Evolutionary conservation across 768 basidiomycete species (phyloP).

Genomic region (Sporobolomyces phaffii): DNA sequence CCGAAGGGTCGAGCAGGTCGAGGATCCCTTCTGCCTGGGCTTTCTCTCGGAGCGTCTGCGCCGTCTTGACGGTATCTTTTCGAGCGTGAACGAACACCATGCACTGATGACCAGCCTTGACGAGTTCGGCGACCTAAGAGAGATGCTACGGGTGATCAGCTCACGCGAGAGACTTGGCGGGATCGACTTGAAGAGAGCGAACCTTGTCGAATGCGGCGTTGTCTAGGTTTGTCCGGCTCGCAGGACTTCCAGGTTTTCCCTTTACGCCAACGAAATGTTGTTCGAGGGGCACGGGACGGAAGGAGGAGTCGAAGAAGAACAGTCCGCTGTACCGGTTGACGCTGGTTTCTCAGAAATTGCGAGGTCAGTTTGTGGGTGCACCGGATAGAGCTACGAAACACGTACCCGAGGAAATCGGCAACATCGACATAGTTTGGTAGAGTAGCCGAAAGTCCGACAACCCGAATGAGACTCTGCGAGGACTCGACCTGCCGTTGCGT

Average conservation of each 20-base stretch:
- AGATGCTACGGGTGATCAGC: too few species aligned
- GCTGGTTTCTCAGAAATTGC: slow-evolving; percentile 55
- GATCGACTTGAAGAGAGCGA: too few species aligned
- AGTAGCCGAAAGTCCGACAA: slow-evolving; percentile 88
- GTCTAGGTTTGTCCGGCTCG: slow-evolving; percentile 79
- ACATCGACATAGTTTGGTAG: slow-evolving; percentile 96
- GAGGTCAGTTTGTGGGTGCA: too few species aligned
- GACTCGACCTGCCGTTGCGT: slow-evolving; percentile 94
- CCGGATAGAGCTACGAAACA: neutral
- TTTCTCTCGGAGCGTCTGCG: slow-evolving; percentile 69
- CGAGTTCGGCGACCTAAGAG: slow-evolving; percentile 72
- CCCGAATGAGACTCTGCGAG: slow-evolving; percentile 88
- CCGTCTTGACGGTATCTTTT: slow-evolving; percentile 94
- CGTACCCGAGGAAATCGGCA: slow-evolving; percentile 81
- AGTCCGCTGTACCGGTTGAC: slow-evolving; percentile 79
- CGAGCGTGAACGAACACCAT: slow-evolving; percentile 99
- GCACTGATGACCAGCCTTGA: slow-evolving; percentile 88
- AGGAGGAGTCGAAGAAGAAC: slow-evolving; percentile 97
- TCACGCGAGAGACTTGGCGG: too few species aligned
- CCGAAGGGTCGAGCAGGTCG: slow-evolving; percentile 68
- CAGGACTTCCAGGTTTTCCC: slow-evolving; percentile 71
- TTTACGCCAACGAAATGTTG: slow-evolving; percentile 92
- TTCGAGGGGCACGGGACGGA: slow-evolving; percentile 90
- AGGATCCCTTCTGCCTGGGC: slow-evolving; percentile 59
- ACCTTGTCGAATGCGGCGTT: slow-evolving; percentile 75